phyloP scores from a whole-genome alignment of 768 basidiomycete genomes.

The Pleurotus salmoneostramineus region DNA sequence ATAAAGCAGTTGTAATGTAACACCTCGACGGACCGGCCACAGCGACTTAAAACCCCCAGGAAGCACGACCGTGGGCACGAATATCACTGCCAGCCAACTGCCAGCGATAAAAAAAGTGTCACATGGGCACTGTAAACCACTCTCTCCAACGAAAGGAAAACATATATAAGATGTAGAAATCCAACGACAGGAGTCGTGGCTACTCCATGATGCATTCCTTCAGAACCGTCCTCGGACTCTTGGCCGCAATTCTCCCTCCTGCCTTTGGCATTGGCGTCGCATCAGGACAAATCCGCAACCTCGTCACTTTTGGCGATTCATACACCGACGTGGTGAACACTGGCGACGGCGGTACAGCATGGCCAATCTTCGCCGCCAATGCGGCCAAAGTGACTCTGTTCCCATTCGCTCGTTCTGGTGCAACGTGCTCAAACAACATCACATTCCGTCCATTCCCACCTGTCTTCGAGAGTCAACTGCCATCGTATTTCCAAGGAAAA shows the following conservation, averaged over 20 bases:
- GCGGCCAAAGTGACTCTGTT: constrained; percentile 37
- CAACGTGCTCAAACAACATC: constrained; percentile 41
- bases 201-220: neutral
- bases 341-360: constrained; percentile 26
- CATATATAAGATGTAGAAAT: no score
- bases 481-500: constrained; percentile 25
- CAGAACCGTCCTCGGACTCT: constrained; percentile 6
- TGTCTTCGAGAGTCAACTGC: constrained; percentile 35
- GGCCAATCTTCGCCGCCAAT: constrained; percentile 41
- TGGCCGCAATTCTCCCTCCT: constrained; percentile 17
- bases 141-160: no score
- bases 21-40: no score
- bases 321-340: constrained; percentile 36
- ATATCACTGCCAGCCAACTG: no score
- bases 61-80: no score
- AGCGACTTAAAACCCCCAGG: no score
- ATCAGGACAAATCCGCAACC: constrained; percentile 32
- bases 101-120: no score
- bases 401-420: constrained; percentile 41
- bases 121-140: no score
- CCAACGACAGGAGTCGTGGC: no score
- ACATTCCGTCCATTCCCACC: constrained; percentile 33
- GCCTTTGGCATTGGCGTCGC: neutral
- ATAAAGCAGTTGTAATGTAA: no score
- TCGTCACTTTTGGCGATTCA: constrained; percentile 48